Evolutionary conservation across 768 basidiomycete genomes (phyloP), one percentile per base, ranked within the genome.

Genomic region (Chalciporus piperatus): DNA sequence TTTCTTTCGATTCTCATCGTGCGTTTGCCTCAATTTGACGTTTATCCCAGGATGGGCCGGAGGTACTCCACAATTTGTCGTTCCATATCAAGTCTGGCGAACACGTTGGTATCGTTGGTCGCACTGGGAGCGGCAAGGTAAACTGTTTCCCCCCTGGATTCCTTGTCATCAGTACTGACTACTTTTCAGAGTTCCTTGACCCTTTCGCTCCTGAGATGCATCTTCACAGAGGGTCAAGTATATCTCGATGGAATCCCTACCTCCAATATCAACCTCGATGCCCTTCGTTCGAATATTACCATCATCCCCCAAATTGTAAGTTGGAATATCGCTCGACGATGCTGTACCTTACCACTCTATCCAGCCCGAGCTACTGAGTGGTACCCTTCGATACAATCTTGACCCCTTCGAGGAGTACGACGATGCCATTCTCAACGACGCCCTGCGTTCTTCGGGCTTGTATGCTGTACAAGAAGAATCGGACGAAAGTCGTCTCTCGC

Each of bases 361-460:
- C 11, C 30, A 32, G 30, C 30, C 30, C 3, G 30, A 32, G 30
- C 30, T 32, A 11, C 63, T 84, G 25, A 77, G 76, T 33, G 84
- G 84, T 4, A 77, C 77, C 3, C 66, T 85, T 19, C 75, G 83
- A 28, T 70, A 71, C 47, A 84, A 84, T 57, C 66, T 84, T n/a
- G 84, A 85, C 59, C 84, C 82, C 0, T 84, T 83, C 57, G 70
- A 61, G 7, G 71, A 80, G 51, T 71, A 80, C 54, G 79, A 82
- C 40, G 84, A 85, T 51, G 70, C 76, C 0, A 69, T 64, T 4
- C 69, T 83, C 14, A 77, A 81, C 47, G 72, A 72, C 28, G 79
- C 78, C 0, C 63, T 82, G n/a, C 71, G 74, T 16, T 69, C 78
- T 0, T 73, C 80, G 0, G 80, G 81, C 4, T 64, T 79, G 4